Conservation (phyloP, 352 stramenopile species). For the Globisporangium alternatum region DNA sequence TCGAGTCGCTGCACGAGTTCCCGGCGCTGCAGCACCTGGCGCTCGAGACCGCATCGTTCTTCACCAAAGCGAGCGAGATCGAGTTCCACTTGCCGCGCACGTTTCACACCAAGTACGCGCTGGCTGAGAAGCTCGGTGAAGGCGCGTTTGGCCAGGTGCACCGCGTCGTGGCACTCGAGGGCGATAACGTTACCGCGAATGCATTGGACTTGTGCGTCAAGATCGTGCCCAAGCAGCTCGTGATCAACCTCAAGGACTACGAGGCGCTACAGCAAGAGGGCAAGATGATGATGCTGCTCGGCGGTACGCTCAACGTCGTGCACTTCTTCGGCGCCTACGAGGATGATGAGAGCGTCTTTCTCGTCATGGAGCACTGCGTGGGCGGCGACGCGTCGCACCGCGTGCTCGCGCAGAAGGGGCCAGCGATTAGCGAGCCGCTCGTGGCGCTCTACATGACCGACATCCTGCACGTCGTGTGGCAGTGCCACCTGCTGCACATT, state of each 20-base stretch:
- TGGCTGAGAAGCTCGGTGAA: slow-evolving; percentile 60
- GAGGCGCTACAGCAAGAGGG: slow-evolving; percentile 62
- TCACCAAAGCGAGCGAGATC: slow-evolving; percentile 55
- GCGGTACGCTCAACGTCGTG: slow-evolving; percentile 77
- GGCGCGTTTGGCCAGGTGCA: slow-evolving; percentile 70
- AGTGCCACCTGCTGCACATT: slow-evolving; percentile 73
- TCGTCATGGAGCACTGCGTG: slow-evolving; percentile 81
- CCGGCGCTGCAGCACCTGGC: slow-evolving; percentile 47
- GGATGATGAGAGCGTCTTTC: slow-evolving; percentile 64
- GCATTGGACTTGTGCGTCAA: slow-evolving; percentile 68
- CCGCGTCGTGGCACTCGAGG: slow-evolving; percentile 32
- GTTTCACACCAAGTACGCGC: slow-evolving; percentile 51
- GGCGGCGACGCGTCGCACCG: slow-evolving; percentile 54
- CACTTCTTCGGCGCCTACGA: slow-evolving; percentile 83
- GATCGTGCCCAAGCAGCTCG: slow-evolving; percentile 64
- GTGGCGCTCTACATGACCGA: slow-evolving; percentile 71
- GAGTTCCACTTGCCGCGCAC: slow-evolving; percentile 61
- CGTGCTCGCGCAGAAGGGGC: slow-evolving; percentile 19
- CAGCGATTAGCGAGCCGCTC: slow-evolving; percentile 26
- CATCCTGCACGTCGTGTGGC: slow-evolving; percentile 77
- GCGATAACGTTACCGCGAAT: slow-evolving; percentile 17
- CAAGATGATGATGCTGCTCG: slow-evolving; percentile 73
- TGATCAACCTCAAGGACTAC: slow-evolving; percentile 65
- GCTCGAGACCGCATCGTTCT: slow-evolving; percentile 57
- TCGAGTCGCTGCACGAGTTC: slow-evolving; percentile 37